A percentile compares a stretch with the other conserved stretches of the same genome.
Conservation (phyloP, 495 filamentous ascomycete species). For the Aspergillus diversus region DNA sequence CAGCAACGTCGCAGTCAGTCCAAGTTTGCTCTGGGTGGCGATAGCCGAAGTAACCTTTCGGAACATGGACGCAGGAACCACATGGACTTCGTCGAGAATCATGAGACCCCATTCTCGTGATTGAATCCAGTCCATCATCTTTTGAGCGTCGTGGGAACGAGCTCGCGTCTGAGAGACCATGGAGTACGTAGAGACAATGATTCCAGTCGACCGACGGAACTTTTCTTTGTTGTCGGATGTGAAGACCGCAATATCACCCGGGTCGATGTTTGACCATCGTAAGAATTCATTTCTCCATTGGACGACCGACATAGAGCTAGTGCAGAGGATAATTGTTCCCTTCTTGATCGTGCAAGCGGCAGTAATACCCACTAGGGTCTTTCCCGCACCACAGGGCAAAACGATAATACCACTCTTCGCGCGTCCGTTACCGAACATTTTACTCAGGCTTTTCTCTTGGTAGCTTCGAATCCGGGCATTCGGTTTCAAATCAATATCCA, state of each 20-base stretch:
- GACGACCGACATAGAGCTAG: conserved; percentile 95
- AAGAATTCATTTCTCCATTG: conserved; percentile 97
- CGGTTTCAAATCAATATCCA: conserved; percentile 90
- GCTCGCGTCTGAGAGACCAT: conserved; percentile 93
- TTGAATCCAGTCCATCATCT: conserved; percentile 96
- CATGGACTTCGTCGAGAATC: conserved; percentile 98
- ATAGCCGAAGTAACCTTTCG: conserved; percentile 88
- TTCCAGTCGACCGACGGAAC: conserved; percentile 86
- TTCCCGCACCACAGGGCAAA: conserved; percentile 93
- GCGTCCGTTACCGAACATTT: conserved; percentile 99
- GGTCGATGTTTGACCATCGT: conserved; percentile 97
- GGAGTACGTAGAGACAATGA: conserved; percentile 96
- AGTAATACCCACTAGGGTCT: conserved; percentile 96
- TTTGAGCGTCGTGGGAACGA: conserved; percentile 87
- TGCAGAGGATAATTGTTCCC: conserved; percentile 91
- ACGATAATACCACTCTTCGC: conserved; percentile 98
- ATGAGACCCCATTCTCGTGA: conserved; percentile 97
- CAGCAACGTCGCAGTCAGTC: conserved; percentile 90
- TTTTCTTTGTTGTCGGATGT: conserved; percentile 91
- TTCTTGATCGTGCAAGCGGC: conserved; percentile 98
- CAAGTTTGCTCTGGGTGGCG: conserved; percentile 94
- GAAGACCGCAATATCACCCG: conserved; percentile 90
- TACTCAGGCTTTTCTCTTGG: conserved; percentile 94
- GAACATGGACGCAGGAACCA: conserved; percentile 96
- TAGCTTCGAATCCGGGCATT: conserved; percentile 86